These are phyloP conservation scores for Melampsora americana DNA, from an alignment of 1,284 basidiomycete genomes.

Conservation along the genomic window DNA sequence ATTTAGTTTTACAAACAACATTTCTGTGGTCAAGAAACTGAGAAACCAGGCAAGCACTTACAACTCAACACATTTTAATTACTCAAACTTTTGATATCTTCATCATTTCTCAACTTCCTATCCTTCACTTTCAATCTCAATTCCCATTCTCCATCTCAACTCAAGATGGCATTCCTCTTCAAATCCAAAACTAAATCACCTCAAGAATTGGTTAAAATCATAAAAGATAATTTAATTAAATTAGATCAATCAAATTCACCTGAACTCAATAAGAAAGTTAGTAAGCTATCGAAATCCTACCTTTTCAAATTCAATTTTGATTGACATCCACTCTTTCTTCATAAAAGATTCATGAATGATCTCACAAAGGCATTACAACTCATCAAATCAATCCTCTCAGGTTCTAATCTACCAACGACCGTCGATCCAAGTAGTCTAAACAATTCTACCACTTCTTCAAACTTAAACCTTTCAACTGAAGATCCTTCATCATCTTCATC, in stretches of 20 bases:
- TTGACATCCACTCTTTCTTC: neutral
- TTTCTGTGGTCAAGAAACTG: too few relatives aligned
- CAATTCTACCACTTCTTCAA: conserved; percentile 2
- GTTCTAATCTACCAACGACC: conserved; percentile 18
- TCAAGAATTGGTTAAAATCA: conserved; percentile 34
- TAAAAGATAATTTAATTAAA: conserved; percentile 36
- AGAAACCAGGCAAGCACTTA: too few relatives aligned
- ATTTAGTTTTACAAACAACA: too few relatives aligned
- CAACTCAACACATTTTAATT: too few relatives aligned
- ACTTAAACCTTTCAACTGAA: neutral
- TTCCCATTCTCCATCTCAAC: neutral
- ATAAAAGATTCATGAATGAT: conserved; percentile 34
- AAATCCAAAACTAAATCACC: conserved; percentile 41
- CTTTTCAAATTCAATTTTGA: neutral
- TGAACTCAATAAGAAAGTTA: conserved; percentile 37
- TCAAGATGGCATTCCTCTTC: conserved; percentile 38
- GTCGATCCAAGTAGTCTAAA: conserved; percentile 25
- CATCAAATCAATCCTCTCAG: conserved; percentile 38
- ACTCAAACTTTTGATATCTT: too few relatives aligned
- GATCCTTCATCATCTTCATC: conserved; percentile 35
- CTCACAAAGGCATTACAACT: conserved; percentile 34
- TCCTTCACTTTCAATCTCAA: too few relatives aligned
- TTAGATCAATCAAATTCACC: conserved; percentile 19
- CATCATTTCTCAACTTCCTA: too few relatives aligned
- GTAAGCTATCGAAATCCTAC: neutral